phyloP scores from a whole-genome alignment of 371 early-diverging fungal species.

The Lichtheimia corymbifera region DNA sequence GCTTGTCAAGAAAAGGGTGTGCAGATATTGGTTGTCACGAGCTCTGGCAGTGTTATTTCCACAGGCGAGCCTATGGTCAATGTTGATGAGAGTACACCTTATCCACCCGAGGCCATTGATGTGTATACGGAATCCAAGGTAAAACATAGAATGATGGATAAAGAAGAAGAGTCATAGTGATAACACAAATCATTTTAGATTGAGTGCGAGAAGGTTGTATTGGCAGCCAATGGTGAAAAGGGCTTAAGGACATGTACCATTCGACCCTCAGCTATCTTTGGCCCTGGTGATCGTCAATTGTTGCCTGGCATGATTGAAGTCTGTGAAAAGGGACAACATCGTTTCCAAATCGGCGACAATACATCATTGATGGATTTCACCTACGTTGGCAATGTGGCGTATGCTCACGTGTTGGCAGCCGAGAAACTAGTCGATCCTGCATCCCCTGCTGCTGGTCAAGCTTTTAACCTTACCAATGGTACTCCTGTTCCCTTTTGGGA shows the following conservation, averaged over 20 bases:
- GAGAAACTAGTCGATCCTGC: conserved; percentile 62
- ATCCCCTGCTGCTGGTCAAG: conserved; percentile 62
- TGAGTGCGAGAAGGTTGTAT: conserved; percentile 80
- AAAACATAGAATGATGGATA: conserved; percentile 7
- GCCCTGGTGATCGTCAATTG: conserved; percentile 89
- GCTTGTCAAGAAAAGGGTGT: conserved; percentile 75
- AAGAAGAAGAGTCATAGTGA: not conserved
- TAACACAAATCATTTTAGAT: conserved; percentile 35
- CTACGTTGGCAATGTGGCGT: conserved; percentile 91
- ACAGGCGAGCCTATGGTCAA: conserved; percentile 78
- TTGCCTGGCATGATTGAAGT: conserved; percentile 79
- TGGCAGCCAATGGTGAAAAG: conserved; percentile 73
- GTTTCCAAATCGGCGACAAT: conserved; percentile 88
- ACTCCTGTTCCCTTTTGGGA: conserved; percentile 94
- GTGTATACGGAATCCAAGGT: conserved; percentile 93
- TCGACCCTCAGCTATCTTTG: conserved; percentile 92
- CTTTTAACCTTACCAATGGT: conserved; percentile 91
- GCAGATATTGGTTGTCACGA: conserved; percentile 80
- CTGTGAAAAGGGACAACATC: conserved; percentile 69
- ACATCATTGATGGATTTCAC: conserved; percentile 88
- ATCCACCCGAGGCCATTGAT: conserved; percentile 78
- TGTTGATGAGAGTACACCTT: conserved; percentile 78
- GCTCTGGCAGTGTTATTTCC: conserved; percentile 87
- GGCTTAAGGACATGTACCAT: conserved; percentile 78
- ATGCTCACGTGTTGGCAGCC: conserved; percentile 88